These are phyloP conservation scores for Ganoderma resinaceum DNA, from an alignment of 1,284 basidiomycete genomes.

Conservation along the genomic window DNA sequence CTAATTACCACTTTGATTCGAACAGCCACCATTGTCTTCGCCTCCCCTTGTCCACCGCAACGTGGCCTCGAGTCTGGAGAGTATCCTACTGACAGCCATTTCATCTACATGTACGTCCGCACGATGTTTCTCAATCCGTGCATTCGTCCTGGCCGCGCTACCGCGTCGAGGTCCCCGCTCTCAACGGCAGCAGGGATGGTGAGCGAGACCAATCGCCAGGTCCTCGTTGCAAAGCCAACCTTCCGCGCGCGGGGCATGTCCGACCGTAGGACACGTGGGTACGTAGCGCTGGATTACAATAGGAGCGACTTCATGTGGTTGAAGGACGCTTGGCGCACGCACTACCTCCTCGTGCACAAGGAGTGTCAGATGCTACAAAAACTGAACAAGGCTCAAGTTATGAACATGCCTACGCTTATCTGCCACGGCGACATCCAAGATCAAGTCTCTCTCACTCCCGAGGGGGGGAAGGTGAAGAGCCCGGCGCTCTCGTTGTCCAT, in stretches of 20 bases:
- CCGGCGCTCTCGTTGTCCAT: background rate
- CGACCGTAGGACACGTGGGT: constrained; percentile 14
- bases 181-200: no score
- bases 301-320: constrained; percentile 17
- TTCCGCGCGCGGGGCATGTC: constrained; percentile 13
- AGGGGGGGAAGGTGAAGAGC: constrained; percentile 7
- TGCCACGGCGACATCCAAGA: constrained; percentile 24
- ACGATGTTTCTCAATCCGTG: no score
- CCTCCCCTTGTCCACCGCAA: no score
- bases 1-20: no score
- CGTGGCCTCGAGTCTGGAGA: no score
- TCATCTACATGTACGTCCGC: no score
- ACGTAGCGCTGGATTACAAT: constrained; percentile 10
- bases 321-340: constrained; percentile 21
- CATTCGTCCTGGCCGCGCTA: no score
- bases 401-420: constrained; percentile 14
- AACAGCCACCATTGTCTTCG: no score
- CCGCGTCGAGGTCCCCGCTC: no score
- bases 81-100: no score
- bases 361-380: constrained; percentile 11
- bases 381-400: constrained; percentile 12
- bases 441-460: constrained; percentile 11
- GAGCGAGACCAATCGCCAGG: background rate
- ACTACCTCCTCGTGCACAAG: constrained; percentile 12
- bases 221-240: constrained; percentile 17